These are phyloP conservation scores for Aspergillus eucalypticola DNA, from an alignment of 2,329 filamentous ascomycete species.

Conservation along the genomic window DNA sequence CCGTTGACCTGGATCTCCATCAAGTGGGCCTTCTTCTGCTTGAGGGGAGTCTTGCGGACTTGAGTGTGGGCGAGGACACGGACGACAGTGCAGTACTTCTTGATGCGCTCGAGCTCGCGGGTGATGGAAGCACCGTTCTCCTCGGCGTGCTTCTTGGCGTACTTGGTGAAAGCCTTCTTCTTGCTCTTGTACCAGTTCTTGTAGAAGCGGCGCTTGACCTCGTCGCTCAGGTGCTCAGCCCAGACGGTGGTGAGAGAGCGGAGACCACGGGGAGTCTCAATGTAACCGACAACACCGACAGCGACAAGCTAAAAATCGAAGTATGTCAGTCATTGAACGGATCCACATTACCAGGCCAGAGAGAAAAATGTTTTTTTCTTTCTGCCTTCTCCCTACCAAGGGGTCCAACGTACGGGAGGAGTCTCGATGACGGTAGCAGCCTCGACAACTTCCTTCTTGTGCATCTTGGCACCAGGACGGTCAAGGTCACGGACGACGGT, in stretches of 20 bases:
- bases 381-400: background rate
- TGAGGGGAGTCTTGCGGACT: conserved; percentile 97
- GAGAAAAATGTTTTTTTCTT: background rate
- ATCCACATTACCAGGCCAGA: background rate
- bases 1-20: conserved; percentile 99
- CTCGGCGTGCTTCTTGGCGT: conserved; percentile 99
- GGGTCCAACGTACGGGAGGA: conserved; percentile 74
- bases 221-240: conserved; percentile 98
- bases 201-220: conserved; percentile 99
- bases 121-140: conserved; percentile 85
- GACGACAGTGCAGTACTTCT: conserved; percentile 99
- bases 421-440: conserved; percentile 86
- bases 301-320: conserved; percentile 81
- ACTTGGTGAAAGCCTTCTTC: conserved; percentile 99
- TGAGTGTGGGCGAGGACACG: conserved; percentile 99
- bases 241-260: conserved; percentile 99
- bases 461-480: conserved; percentile 97
- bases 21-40: conserved; percentile 99
- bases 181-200: conserved; percentile 99
- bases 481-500: conserved; percentile 99
- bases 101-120: conserved; percentile 98
- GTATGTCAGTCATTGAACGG: conserved; percentile 1
- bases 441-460: conserved; percentile 98
- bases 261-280: conserved; percentile 98
- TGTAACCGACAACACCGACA: conserved; percentile 99